These are phyloP conservation scores for Boletus coccyginus DNA, from an alignment of 768 basidiomycete genomes.

Conservation along the genomic window DNA sequence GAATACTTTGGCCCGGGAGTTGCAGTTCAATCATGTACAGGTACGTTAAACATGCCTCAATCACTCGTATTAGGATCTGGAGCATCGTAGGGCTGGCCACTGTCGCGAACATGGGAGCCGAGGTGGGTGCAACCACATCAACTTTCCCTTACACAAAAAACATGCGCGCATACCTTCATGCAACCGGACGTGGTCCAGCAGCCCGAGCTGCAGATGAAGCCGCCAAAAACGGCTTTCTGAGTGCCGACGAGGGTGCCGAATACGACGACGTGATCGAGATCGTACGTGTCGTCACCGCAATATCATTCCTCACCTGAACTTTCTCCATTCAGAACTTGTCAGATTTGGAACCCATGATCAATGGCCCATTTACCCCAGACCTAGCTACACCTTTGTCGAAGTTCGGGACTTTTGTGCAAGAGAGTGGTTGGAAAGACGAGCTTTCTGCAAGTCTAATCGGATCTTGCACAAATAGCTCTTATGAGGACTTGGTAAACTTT, in stretches of 20 bases:
- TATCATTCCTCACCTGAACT: background rate
- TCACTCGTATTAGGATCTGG: background rate
- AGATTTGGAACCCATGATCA: constrained; percentile 86
- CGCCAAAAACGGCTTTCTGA: constrained; percentile 71
- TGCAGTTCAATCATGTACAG: constrained; percentile 86
- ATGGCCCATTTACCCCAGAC: constrained; percentile 98
- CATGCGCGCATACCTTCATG: constrained; percentile 87
- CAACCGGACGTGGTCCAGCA: constrained; percentile 85
- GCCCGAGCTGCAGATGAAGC: constrained; percentile 86
- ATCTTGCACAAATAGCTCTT: constrained; percentile 99
- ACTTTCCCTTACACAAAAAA: constrained; percentile 92
- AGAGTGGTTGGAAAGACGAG: constrained; percentile 92
- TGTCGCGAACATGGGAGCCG: constrained; percentile 98
- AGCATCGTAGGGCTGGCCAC: constrained; percentile 72
- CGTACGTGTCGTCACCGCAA: constrained; percentile 43
- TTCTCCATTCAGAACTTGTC: constrained; percentile 66
- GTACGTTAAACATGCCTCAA: constrained; percentile 34
- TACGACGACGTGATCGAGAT: constrained; percentile 96
- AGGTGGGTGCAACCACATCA: constrained; percentile 99
- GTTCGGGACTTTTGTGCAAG: constrained; percentile 75
- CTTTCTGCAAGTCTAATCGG: constrained; percentile 91
- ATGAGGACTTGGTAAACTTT: constrained; percentile 80
- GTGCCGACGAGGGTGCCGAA: constrained; percentile 82
- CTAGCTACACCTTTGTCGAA: constrained; percentile 90
- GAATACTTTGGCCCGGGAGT: constrained; percentile 98